Evolutionary conservation across 768 basidiomycete genomes (phyloP), one percentile per base, ranked within the genome.

Genomic region (Zangia roseola): DNA sequence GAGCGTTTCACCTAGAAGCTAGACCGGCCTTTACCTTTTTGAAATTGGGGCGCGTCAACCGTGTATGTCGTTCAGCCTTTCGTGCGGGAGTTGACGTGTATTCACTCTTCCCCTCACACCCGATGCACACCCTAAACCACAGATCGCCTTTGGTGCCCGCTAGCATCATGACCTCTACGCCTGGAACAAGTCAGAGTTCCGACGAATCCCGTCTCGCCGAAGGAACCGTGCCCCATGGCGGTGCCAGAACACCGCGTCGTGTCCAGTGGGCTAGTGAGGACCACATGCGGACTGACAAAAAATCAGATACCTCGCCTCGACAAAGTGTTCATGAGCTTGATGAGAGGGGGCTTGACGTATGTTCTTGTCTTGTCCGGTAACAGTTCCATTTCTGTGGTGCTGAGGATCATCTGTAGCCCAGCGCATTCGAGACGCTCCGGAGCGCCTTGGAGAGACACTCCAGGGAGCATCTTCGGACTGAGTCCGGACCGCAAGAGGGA

Each of bases 401-500:
- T 44, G 47, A 46, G 30, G 23, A 43, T 31, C 3, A 26, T 24
- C 8, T 23, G 8, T 37, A 83, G 83, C 73, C 76, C 2, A 53
- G 67, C 30, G 72, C 78, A 1, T 81, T 83, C 34, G 69, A 74
- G 52, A 74, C 64, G 0, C 71, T 80, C n/a, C 74, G 69, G 6
- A 66, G 70, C 20, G 80, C 80, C 2, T 71, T 84, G 21, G 80
- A 82, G 56, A 73, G 69, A 23, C 81, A 84, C 57, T 66, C 72
- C 26, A 38, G 45, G 14, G 57, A 59, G 48, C 50, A 0, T 43
- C 43, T 53, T 23, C 33, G 4, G 20, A 33, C 20, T 0, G 42
- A 45, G 12, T 20, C 41, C 16, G 20, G 23, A 1, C 5, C 23
- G 6, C 35, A 21, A 28, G 40, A 21, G 1, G 44, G 30, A 19